phyloP scores from a whole-genome alignment of 106 monocot species.

The Phalaenopsis equestris region DNA sequence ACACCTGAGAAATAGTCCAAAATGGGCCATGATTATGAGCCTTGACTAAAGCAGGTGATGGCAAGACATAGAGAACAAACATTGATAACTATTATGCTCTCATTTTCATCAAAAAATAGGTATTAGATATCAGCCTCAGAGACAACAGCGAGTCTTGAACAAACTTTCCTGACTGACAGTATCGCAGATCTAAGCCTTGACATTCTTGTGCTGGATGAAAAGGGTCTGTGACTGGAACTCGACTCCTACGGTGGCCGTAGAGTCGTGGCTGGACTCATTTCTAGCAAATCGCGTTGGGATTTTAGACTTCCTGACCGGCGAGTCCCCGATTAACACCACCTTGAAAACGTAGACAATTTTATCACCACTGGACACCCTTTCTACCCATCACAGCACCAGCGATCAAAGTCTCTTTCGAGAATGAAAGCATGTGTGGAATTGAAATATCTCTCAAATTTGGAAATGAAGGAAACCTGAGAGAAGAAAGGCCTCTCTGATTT shows the following conservation, averaged over 20 bases:
- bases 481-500: too few relatives aligned
- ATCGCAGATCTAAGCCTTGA: constrained; percentile 89
- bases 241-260: constrained; percentile 78
- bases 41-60: constrained; percentile 51
- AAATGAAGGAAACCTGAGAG: background rate
- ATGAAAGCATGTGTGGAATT: background rate
- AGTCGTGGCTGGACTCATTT: constrained; percentile 75
- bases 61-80: constrained; percentile 38
- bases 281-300: constrained; percentile 66
- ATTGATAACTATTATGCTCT: constrained; percentile 69
- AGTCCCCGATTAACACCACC: constrained; percentile 49
- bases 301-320: constrained; percentile 77
- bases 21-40: constrained; percentile 27
- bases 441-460: background rate
- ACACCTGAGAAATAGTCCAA: constrained; percentile 58
- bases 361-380: constrained; percentile 16
- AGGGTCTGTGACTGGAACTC: constrained; percentile 80
- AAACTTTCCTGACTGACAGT: constrained; percentile 72
- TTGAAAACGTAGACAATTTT: constrained; percentile 67
- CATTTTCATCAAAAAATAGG: constrained; percentile 39
- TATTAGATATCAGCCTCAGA: constrained; percentile 40
- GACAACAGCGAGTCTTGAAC: constrained; percentile 66
- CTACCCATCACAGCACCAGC: background rate
- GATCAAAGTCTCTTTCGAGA: background rate
- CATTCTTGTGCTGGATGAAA: constrained; percentile 51